Percentiles rank a stretch among this genome's conserved stretches.
phyloP scores from a whole-genome alignment of 345 rosid genomes.

The Hevea brasiliensis region DNA sequence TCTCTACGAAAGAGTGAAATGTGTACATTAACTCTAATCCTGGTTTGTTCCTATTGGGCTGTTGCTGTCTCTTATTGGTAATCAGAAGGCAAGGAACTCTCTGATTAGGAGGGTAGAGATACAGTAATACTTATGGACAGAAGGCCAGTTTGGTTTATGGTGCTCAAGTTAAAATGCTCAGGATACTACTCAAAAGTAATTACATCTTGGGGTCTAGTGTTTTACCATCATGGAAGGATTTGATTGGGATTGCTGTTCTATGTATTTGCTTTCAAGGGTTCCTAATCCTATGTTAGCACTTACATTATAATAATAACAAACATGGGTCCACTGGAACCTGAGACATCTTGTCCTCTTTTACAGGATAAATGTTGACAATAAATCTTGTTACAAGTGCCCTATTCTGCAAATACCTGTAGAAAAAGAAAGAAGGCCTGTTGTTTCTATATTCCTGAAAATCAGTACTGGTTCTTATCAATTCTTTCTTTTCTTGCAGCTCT shows the following conservation, averaged over 20 bases:
- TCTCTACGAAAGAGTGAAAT: neutral
- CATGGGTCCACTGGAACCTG: neutral
- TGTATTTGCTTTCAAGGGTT: neutral
- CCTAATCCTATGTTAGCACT: neutral
- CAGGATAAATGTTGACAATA: neutral
- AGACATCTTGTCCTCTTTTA: neutral
- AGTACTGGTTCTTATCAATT: neutral
- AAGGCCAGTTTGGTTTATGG: neutral
- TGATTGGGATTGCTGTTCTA: neutral
- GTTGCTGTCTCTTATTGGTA: neutral
- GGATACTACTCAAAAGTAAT: neutral
- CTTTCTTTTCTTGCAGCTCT: conserved; percentile 29
- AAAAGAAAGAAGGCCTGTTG: neutral
- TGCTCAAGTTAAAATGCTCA: neutral
- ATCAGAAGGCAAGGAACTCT: neutral
- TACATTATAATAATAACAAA: neutral
- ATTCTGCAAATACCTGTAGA: neutral
- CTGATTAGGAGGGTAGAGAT: neutral
- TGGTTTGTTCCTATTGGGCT: neutral
- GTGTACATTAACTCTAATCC: neutral
- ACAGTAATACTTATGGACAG: neutral
- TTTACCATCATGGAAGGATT: neutral
- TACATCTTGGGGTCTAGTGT: neutral
- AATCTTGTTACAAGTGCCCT: neutral
- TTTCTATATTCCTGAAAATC: neutral